Conservation (phyloP, 495 filamentous ascomycete genomes). For the Penicillium diatomitis region DNA sequence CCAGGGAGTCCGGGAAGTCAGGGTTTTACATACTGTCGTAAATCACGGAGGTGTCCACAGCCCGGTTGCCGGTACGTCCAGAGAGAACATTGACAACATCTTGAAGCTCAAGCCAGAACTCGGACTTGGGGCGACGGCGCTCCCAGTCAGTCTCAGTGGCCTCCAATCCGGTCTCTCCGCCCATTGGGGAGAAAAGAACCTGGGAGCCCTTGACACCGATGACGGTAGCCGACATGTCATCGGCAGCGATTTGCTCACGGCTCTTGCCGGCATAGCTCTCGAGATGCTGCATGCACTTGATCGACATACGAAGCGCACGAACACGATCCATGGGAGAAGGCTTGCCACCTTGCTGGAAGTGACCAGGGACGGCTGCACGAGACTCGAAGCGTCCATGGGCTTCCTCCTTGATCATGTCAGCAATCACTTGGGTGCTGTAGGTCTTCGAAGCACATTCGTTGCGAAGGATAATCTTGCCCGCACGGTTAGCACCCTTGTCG, state of each 20-base stretch:
- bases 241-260: constrained; percentile 57
- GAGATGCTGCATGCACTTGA: constrained; percentile 82
- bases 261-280: constrained; percentile 62
- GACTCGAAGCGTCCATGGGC: constrained; percentile 87
- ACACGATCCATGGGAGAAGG: constrained; percentile 95
- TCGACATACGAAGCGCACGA: constrained; percentile 81
- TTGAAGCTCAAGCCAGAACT: constrained; percentile 80
- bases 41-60: constrained; percentile 18
- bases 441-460: constrained; percentile 87
- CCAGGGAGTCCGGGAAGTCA: constrained; percentile 9
- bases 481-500: constrained; percentile 83
- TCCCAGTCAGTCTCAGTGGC: constrained; percentile 87
- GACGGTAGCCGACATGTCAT: constrained; percentile 62
- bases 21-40: constrained; percentile 26
- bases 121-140: constrained; percentile 71
- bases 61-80: constrained; percentile 46
- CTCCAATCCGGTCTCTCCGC: constrained; percentile 53
- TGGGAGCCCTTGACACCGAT: constrained; percentile 90
- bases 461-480: constrained; percentile 87
- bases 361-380: constrained; percentile 86
- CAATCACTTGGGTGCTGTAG: constrained; percentile 87
- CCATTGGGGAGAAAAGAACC: constrained; percentile 78
- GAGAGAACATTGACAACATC: constrained; percentile 75
- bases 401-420: constrained; percentile 91
- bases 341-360: constrained; percentile 93